A percentile compares a stretch with the other conserved stretches of the same genome.
phyloP scores from a whole-genome alignment of 805 yeast species.

The Teunomyces lycoperdinae region DNA sequence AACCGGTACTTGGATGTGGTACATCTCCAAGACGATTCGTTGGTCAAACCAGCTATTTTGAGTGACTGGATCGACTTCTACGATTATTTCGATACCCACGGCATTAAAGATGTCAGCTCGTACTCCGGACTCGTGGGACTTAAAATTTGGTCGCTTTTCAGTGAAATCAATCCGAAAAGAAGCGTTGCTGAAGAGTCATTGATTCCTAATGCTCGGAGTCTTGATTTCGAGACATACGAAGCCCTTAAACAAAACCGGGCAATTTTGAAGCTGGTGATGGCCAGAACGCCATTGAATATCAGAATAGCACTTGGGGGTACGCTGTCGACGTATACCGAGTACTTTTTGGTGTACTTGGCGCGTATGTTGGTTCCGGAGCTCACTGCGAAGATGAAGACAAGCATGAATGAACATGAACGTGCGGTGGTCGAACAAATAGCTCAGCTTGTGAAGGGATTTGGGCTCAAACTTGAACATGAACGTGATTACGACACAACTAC shows the following conservation, averaged over 20 bases:
- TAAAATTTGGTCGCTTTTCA: slow-evolving; percentile 62
- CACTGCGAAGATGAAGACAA: slow-evolving; percentile 19
- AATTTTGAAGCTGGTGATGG: slow-evolving; percentile 26
- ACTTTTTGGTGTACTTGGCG: slow-evolving; percentile 34
- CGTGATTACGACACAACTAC: slow-evolving; percentile 33
- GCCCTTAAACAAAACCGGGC: slow-evolving; percentile 29
- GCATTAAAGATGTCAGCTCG: slow-evolving; percentile 44
- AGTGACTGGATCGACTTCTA: slow-evolving; percentile 77
- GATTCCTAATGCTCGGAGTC: slow-evolving; percentile 29
- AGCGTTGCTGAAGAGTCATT: slow-evolving; percentile 14
- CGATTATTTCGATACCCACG: slow-evolving; percentile 48
- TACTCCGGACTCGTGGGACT: slow-evolving; percentile 58
- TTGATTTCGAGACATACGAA: slow-evolving; percentile 43
- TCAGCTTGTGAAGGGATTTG: slow-evolving; percentile 35
- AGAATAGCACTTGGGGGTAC: slow-evolving; percentile 29
- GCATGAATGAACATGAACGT: slow-evolving; percentile 28
- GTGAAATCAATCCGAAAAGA: slow-evolving; percentile 48
- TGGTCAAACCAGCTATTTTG: slow-evolving; percentile 55
- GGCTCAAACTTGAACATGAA: slow-evolving; percentile 36
- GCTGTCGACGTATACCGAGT: slow-evolving; percentile 22
- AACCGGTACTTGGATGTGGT: slow-evolving; percentile 58
- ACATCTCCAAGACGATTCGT: slow-evolving; percentile 58
- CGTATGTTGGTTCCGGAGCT: slow-evolving; percentile 30
- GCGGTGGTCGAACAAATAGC: slow-evolving; percentile 35
- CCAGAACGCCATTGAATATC: slow-evolving; percentile 26